Base-by-base conservation (phyloP, 163 green algal species). In the Smithsoniella earleae region DNA sequence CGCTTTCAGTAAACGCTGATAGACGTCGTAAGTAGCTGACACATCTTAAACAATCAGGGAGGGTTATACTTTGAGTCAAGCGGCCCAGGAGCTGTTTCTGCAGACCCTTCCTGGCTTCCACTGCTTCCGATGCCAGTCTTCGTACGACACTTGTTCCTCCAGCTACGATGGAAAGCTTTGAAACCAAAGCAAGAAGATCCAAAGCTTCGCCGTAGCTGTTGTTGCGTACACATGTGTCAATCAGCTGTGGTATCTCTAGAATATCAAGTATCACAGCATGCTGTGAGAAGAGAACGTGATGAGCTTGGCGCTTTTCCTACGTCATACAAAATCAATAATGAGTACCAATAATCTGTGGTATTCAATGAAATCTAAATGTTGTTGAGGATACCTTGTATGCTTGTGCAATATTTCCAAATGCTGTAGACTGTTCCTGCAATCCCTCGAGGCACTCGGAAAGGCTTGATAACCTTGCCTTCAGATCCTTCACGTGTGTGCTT, bases 201-300 rank as follows among this genome's bases (percentile, higher is more conserved):
- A 99, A 84, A 1, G 94, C 92, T 80, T 99, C 94, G 80, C 98
- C 94, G 82, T 95, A 97, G 78, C 89, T 90, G 18, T 90, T 90
- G 66, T 95, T 95, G 38, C 91, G 86, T 46, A 96, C 85, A 77
- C 94, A 99, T 5, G 91, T 93, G 79, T 97, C 90, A 89, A 97
- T 96, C 52, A 98, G 86, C 82, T 92, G 82, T 5, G 94, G 91
- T 46, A 96, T 84, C 80, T 99, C 94, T 52, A 99, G 82, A 18
- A 99, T 66, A 78, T 98, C 94, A 64, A 96, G 73, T 25, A 90
- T 75, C n/a, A 49, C 27, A 4, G 74, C 27, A 16, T 89, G 86
- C 40, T 69, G 58, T 16, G 58, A 69, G 30, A 69, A n/a, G 27
- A 69, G 58, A 4, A 34, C 28, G 18, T 69, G 58, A 31, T 40